Percentiles rank a stretch among this genome's conserved stretches.
Evolutionary conservation across 176 grass and related monocot genomes (phyloP).

Genomic region (Rhipidocladum racemiflorum): DNA sequence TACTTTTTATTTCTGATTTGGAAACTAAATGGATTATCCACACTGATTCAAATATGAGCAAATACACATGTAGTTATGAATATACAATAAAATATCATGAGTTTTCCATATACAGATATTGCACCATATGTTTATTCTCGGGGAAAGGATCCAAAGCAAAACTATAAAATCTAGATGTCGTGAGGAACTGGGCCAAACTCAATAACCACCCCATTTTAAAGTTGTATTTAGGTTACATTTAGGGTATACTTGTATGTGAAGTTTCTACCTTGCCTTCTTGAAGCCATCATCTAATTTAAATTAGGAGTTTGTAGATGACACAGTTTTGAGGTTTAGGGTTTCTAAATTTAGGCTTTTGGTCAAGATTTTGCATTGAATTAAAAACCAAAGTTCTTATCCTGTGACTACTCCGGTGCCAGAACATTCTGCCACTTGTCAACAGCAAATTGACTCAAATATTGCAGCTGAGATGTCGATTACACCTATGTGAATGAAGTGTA

Average conservation of each 20-base stretch:
- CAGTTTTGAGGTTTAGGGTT: neutral
- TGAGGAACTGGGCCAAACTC: neutral
- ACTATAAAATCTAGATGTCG: neutral
- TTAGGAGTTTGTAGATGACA: neutral
- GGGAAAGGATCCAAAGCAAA: neutral
- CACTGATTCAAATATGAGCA: neutral
- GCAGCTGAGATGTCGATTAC: too few species aligned
- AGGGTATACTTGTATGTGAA: neutral
- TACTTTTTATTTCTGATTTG: neutral
- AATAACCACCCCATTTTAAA: neutral
- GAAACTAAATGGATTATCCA: neutral
- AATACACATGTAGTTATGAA: neutral
- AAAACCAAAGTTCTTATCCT: too few species aligned
- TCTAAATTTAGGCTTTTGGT: too few species aligned
- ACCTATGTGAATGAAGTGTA: too few species aligned
- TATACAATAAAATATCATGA: constrained; percentile 1
- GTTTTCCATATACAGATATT: neutral
- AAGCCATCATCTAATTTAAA: neutral
- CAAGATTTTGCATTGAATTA: too few species aligned
- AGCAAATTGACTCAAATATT: too few species aligned
- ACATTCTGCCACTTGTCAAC: too few species aligned
- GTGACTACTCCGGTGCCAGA: too few species aligned
- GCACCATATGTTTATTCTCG: neutral
- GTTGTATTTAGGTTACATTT: neutral
- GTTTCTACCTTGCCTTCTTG: neutral